Percentiles rank a stretch among this genome's conserved stretches.
These are phyloP conservation scores for Leccinum aurantiacum DNA, from an alignment of 768 basidiomycete genomes.

Conservation along the genomic window DNA sequence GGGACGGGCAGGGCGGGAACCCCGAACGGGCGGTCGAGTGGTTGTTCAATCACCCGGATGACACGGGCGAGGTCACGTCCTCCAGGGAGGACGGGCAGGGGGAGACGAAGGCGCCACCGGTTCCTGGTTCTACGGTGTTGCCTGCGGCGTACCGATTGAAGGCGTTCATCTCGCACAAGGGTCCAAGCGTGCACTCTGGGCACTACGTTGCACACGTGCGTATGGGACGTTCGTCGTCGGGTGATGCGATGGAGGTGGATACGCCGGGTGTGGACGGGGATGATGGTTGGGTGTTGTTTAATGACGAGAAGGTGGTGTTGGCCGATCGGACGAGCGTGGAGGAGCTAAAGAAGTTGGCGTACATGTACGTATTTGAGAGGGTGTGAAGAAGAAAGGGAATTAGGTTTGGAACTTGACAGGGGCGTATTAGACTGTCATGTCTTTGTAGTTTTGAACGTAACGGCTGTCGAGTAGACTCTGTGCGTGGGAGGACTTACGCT, in stretches of 20 bases:
- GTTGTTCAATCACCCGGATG: slow-evolving; percentile 93
- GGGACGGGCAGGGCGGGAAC: slow-evolving; percentile 54
- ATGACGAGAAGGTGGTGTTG: slow-evolving; percentile 94
- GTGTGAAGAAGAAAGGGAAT: not conserved
- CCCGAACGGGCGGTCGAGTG: slow-evolving; percentile 91
- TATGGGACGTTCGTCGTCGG: slow-evolving; percentile 6
- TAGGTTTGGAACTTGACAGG: not conserved
- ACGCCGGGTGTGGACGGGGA: slow-evolving; percentile 26
- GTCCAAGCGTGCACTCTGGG: slow-evolving; percentile 91
- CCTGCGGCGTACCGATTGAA: slow-evolving; percentile 82
- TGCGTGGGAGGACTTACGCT: no score
- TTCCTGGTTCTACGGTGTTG: slow-evolving; percentile 54
- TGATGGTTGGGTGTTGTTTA: slow-evolving; percentile 82
- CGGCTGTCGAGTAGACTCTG: not conserved
- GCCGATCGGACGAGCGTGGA: slow-evolving; percentile 81
- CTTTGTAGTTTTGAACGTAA: no score
- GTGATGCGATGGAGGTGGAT: slow-evolving; percentile 31
- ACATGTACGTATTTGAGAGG: slow-evolving; percentile 89
- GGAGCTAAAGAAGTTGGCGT: slow-evolving; percentile 82
- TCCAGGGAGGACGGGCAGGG: slow-evolving; percentile 25
- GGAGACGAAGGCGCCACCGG: slow-evolving; percentile 17
- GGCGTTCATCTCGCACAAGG: slow-evolving; percentile 97
- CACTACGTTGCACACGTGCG: slow-evolving; percentile 88
- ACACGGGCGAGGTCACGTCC: slow-evolving; percentile 60
- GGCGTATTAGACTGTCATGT: no score